These are phyloP conservation scores for Ganoderma resinaceum DNA, from an alignment of 1,284 basidiomycete species.

Conservation along the genomic window DNA sequence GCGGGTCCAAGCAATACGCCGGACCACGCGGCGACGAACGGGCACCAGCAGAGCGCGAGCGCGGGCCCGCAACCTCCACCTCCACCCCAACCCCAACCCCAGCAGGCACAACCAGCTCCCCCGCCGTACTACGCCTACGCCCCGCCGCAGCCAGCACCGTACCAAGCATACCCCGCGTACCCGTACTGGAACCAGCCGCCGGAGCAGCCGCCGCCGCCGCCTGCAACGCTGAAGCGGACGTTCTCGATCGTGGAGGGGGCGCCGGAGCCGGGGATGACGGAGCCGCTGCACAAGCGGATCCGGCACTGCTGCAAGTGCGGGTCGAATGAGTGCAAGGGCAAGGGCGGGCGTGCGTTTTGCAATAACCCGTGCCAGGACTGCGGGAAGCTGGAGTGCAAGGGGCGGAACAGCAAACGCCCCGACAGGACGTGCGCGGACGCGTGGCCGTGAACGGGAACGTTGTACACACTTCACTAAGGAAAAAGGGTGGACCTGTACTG, in stretches of 20 bases:
- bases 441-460: conserved; percentile 46
- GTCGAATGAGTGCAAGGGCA: conserved; percentile 78
- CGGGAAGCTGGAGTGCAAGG: conserved; percentile 73
- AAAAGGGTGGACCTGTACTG: background rate
- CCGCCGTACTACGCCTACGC: conserved; percentile 35
- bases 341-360: conserved; percentile 74
- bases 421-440: conserved; percentile 74
- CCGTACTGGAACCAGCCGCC: conserved; percentile 23
- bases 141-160: conserved; percentile 30
- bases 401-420: conserved; percentile 74
- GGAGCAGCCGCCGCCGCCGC: conserved; percentile 10
- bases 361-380: conserved; percentile 77
- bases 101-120: conserved; percentile 19
- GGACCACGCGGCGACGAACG: conserved; percentile 24
- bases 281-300: conserved; percentile 49
- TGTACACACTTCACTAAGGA: background rate
- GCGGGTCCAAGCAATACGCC: conserved; percentile 34
- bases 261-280: conserved; percentile 31
- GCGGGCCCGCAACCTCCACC: conserved; percentile 22
- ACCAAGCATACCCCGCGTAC: conserved; percentile 39
- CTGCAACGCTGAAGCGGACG: conserved; percentile 38
- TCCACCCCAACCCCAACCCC: conserved; percentile 24
- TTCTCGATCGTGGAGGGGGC: conserved; percentile 38
- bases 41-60: conserved; percentile 21
- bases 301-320: conserved; percentile 75